These are phyloP conservation scores for Leccinum rimulosum DNA, from an alignment of 768 basidiomycete species.

Conservation along the genomic window DNA sequence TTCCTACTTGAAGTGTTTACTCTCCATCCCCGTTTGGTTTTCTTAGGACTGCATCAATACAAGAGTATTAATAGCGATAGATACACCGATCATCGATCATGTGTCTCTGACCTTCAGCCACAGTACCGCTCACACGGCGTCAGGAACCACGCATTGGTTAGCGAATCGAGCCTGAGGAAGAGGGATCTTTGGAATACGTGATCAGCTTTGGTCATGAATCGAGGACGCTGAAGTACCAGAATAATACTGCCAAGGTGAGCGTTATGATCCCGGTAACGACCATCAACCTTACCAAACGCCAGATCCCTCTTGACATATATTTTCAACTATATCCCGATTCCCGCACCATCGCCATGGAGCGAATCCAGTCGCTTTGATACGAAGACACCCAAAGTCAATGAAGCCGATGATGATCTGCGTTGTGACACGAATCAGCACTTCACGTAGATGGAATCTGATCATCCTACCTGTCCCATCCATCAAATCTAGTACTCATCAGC, in stretches of 20 bases:
- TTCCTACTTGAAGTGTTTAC: constrained; percentile 76
- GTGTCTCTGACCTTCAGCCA: constrained; percentile 53
- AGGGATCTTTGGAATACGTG: constrained; percentile 42
- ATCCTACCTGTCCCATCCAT: constrained; percentile 70
- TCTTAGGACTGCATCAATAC: constrained; percentile 7
- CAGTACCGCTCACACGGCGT: constrained; percentile 64
- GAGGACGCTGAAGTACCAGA: constrained; percentile 42
- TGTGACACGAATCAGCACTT: constrained; percentile 22
- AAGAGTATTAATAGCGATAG: neutral
- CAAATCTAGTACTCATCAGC: constrained; percentile 42
- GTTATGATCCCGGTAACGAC: constrained; percentile 65
- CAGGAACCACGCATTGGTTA: constrained; percentile 73
- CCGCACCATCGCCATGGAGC: constrained; percentile 72
- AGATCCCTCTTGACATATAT: neutral
- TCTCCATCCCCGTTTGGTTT: constrained; percentile 82
- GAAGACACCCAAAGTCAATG: constrained; percentile 62
- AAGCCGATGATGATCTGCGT: constrained; percentile 73
- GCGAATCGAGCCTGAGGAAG: constrained; percentile 62
- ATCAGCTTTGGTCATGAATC: constrained; percentile 1
- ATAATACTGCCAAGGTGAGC: constrained; percentile 46
- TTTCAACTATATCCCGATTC: neutral
- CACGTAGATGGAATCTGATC: neutral
- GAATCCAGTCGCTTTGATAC: constrained; percentile 54
- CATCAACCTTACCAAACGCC: constrained; percentile 50
- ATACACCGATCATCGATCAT: neutral